Evolutionary conservation across 805 yeast genomes (phyloP).

Genomic region (Pichia nanzhaoensis): DNA sequence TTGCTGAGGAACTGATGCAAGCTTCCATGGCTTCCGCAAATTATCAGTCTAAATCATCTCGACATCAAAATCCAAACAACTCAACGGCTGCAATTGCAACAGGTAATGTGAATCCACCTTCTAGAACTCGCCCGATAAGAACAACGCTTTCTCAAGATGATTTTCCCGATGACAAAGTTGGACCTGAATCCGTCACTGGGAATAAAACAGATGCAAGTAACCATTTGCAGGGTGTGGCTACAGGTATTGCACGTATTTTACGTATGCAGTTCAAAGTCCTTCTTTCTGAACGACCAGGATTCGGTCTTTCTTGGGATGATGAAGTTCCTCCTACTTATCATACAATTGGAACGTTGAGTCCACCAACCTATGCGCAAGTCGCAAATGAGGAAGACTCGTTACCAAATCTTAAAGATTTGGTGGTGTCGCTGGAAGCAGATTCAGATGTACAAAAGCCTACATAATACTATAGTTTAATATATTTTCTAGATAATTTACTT

Average conservation of each 20-base stretch:
- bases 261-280: conserved; percentile 89
- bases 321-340: conserved; percentile 97
- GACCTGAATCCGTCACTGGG: conserved; percentile 27
- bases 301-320: conserved; percentile 98
- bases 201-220: conserved; percentile 25
- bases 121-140: neutral
- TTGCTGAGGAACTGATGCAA: conserved; percentile 79
- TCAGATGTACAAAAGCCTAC: no score
- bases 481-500: neutral
- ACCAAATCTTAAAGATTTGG: conserved; percentile 18
- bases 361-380: conserved; percentile 65
- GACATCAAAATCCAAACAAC: conserved; percentile 12
- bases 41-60: conserved; percentile 16
- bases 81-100: conserved; percentile 15
- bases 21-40: conserved; percentile 18
- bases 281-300: conserved; percentile 84
- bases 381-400: conserved; percentile 16
- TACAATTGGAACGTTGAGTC: conserved; percentile 74
- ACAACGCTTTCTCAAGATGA: conserved; percentile 8
- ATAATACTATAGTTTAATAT: no score
- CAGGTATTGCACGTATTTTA: conserved; percentile 91
- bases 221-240: conserved; percentile 57
- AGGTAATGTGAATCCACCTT: conserved; percentile 4
- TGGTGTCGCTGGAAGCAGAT: conserved; percentile 20
- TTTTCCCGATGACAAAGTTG: conserved; percentile 25